These are phyloP conservation scores for Scytalidium lignicola DNA, from an alignment of 2,329 filamentous ascomycete genomes.

Conservation along the genomic window DNA sequence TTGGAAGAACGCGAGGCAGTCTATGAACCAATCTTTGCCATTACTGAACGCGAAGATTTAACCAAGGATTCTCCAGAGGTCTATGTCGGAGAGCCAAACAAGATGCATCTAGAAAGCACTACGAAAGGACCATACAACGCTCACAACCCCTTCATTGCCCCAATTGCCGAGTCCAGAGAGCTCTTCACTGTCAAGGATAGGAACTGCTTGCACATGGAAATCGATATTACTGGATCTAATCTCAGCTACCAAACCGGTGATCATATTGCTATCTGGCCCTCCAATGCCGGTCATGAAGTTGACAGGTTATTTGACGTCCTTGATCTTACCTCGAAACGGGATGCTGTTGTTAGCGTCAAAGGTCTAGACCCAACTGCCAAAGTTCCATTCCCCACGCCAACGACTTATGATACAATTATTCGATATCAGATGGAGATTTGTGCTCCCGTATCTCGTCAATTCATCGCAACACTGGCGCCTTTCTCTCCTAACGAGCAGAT, in stretches of 20 bases:
- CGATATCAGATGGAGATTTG: slow-evolving; percentile 98
- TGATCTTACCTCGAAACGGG: slow-evolving; percentile 68
- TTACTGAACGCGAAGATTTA: slow-evolving; percentile 71
- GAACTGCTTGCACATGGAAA: slow-evolving; percentile 95
- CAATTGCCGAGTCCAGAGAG: slow-evolving; percentile 85
- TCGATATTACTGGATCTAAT: slow-evolving; percentile 85
- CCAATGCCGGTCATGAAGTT: slow-evolving; percentile 87
- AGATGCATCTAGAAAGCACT: slow-evolving; percentile 82
- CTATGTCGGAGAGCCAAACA: slow-evolving; percentile 94
- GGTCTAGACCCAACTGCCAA: slow-evolving; percentile 92
- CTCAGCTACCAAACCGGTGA: slow-evolving; percentile 94
- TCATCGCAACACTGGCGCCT: slow-evolving; percentile 77
- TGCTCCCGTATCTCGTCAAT: slow-evolving; percentile 92
- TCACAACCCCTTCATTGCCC: slow-evolving; percentile 95
- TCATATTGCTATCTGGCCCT: slow-evolving; percentile 96
- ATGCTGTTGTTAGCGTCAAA: slow-evolving; percentile 83
- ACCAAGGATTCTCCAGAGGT: slow-evolving; percentile 72
- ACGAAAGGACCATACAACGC: slow-evolving; percentile 89
- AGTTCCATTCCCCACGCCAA: slow-evolving; percentile 94
- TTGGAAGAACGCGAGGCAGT: slow-evolving; percentile 93
- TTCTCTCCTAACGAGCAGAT: slow-evolving; percentile 81
- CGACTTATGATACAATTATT: slow-evolving; percentile 87
- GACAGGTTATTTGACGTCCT: slow-evolving; percentile 81
- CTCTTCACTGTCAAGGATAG: slow-evolving; percentile 84
- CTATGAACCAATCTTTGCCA: slow-evolving; percentile 87